These are phyloP conservation scores for Articulospora tetracladia DNA, from an alignment of 495 filamentous ascomycete genomes.

Conservation along the genomic window DNA sequence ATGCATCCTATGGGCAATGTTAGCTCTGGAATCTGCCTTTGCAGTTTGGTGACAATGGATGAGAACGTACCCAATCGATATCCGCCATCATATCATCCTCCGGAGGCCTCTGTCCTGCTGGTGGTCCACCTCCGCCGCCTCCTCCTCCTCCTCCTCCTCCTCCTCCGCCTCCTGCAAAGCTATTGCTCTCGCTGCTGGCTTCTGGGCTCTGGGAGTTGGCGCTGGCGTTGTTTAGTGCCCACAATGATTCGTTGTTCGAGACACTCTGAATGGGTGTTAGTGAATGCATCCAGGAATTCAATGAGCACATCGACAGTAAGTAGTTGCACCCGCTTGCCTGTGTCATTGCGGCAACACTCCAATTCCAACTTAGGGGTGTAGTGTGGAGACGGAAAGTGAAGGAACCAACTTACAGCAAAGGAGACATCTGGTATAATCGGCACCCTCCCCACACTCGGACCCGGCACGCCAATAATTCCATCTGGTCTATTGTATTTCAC, in stretches of 20 bases:
- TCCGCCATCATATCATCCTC: constrained; percentile 25
- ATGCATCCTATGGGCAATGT: constrained; percentile 19
- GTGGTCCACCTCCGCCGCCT: not conserved
- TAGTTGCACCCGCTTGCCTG: not conserved
- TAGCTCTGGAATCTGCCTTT: not conserved
- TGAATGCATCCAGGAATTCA: not conserved
- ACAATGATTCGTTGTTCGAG: constrained; percentile 16
- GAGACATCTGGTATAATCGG: constrained; percentile 1
- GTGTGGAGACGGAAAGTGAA: not conserved
- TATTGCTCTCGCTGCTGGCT: constrained; percentile 15
- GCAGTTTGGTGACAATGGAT: no score
- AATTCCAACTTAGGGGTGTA: not conserved
- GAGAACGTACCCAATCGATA: constrained; percentile 23
- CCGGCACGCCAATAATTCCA: constrained; percentile 5
- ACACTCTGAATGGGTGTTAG: constrained; percentile 15
- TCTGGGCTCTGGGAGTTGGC: constrained; percentile 22
- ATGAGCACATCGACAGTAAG: no score
- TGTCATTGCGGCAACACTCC: not conserved
- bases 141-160: not conserved
- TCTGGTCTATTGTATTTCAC: not conserved
- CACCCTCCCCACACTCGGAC: constrained; percentile 10
- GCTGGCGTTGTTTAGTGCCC: constrained; percentile 13
- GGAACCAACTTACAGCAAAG: not conserved
- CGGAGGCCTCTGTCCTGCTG: not conserved
- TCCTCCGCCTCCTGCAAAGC: not conserved